phyloP scores from a whole-genome alignment of 768 basidiomycete genomes.

The Tulasnella sp. region DNA sequence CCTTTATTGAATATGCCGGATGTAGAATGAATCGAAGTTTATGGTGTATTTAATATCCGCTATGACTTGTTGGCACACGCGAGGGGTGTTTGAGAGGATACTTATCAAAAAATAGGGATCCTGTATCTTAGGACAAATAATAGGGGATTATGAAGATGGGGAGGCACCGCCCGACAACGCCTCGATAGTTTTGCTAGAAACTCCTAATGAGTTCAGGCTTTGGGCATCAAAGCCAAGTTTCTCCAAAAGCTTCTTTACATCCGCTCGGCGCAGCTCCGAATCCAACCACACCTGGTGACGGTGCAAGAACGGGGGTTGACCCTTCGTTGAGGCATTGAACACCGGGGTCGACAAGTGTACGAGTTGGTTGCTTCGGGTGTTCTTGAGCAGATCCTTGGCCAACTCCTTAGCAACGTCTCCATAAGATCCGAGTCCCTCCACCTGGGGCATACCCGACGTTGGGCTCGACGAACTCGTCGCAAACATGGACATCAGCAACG shows the following conservation, averaged over 20 bases:
- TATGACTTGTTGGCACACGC: too few relatives aligned
- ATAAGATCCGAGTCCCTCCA: neutral
- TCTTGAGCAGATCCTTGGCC: neutral
- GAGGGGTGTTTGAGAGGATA: too few relatives aligned
- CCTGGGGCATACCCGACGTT: neutral
- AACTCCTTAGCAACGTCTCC: neutral
- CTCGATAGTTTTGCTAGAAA: neutral
- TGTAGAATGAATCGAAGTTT: too few relatives aligned
- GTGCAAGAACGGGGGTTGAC: neutral
- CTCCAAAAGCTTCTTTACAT: constrained; percentile 6
- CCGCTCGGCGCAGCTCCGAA: constrained; percentile 4
- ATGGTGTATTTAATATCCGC: too few relatives aligned
- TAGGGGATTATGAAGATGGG: neutral
- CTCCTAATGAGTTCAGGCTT: neutral
- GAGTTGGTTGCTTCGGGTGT: neutral
- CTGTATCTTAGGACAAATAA: neutral
- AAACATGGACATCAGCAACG: constrained; percentile 21
- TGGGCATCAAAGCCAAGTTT: neutral
- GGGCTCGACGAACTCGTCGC: neutral
- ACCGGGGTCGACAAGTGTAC: neutral
- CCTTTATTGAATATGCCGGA: too few relatives aligned
- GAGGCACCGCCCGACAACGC: neutral
- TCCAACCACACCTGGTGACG: constrained; percentile 11
- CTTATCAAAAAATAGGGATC: too few relatives aligned
- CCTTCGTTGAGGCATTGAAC: neutral